These are phyloP conservation scores for Peronospora tabacina DNA, from an alignment of 352 stramenopile genomes.

Conservation along the genomic window DNA sequence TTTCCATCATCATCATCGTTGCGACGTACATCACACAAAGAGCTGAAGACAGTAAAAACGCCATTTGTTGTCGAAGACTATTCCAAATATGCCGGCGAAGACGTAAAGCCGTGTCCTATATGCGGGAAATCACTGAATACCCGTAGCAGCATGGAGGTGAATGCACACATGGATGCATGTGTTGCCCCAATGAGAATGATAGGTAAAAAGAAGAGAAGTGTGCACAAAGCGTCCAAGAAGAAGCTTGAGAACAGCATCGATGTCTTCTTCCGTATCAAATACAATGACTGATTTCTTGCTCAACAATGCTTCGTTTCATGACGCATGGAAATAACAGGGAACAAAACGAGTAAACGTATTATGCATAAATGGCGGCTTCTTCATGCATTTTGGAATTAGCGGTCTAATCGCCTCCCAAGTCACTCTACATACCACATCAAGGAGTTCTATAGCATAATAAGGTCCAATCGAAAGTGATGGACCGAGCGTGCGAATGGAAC, in stretches of 20 bases:
- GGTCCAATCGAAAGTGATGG: constrained; percentile 27
- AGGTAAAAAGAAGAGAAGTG: constrained; percentile 18
- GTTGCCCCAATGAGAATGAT: constrained; percentile 3
- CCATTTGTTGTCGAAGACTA: constrained; percentile 2
- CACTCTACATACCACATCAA: constrained; percentile 36
- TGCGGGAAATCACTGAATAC: constrained; percentile 49
- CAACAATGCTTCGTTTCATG: neutral
- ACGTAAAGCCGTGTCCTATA: constrained; percentile 42
- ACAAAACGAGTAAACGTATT: neutral
- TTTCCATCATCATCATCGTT: constrained; percentile 9
- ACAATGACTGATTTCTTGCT: constrained; percentile 2
- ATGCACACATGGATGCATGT: constrained; percentile 57
- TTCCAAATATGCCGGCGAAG: constrained; percentile 1
- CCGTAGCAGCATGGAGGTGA: constrained; percentile 46
- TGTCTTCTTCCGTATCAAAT: constrained; percentile 24
- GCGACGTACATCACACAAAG: constrained; percentile 6
- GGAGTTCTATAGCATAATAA: constrained; percentile 40
- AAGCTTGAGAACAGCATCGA: constrained; percentile 24
- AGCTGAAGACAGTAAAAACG: constrained; percentile 14
- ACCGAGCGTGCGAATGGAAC: constrained; percentile 22
- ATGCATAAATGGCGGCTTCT: constrained; percentile 9
- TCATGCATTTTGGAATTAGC: constrained; percentile 31
- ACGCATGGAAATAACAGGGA: neutral
- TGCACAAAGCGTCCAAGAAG: constrained; percentile 7
- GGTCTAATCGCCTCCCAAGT: constrained; percentile 29